Evolutionary conservation across 139 green algal genomes (phyloP), one percentile per base, ranked within the genome.

Genomic region (Marvania coccoides): DNA sequence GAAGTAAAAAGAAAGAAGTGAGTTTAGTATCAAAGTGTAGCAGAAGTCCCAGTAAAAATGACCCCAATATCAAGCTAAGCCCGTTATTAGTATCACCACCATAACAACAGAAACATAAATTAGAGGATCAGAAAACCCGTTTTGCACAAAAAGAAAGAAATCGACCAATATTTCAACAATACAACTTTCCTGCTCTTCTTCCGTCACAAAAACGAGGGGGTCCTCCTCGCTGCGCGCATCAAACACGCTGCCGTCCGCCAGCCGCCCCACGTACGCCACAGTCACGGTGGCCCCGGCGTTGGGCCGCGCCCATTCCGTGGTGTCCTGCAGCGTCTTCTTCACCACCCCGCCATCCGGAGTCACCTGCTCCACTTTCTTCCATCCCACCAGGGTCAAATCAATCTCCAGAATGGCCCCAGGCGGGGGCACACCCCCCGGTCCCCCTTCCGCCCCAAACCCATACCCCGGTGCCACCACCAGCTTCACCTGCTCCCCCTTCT

Each of bases 271-370:
- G 48, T 82, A 82, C 36, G 56, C 51, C 4, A 90, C 57, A 24
- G 77, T 90, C 15, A 93, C 87, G 26, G 51, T 87, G 12, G 84
- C 73, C 10, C 88, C 87, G 23, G 83, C 77, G 56, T 87, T 90
- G 15, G 87, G 85, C 38, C 62, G 78, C 47, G 91, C 79, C 63
- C 83, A 96, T 15, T 84, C 85, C 7, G 80, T 71, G 23, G 63
- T 70, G 19, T 89, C 75, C 12, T 63, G 58, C 39, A 97, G 54
- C n/a, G 73, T 80, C 76, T 94, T 96, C 63, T 88, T 95, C 14
- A 88, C 48, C 12, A 97, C 84, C 6, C 51, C 63, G 4, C 64
- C 74, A 45, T 90, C 80, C 6, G 34, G 26, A 56, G 76, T 80
- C 1, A 85, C 66, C 23, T 70, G 38, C 37, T 81, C 73, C 12